Base-by-base conservation (phyloP, 306 rosid genomes). In the Hylodesmum podocarpum region DNA sequence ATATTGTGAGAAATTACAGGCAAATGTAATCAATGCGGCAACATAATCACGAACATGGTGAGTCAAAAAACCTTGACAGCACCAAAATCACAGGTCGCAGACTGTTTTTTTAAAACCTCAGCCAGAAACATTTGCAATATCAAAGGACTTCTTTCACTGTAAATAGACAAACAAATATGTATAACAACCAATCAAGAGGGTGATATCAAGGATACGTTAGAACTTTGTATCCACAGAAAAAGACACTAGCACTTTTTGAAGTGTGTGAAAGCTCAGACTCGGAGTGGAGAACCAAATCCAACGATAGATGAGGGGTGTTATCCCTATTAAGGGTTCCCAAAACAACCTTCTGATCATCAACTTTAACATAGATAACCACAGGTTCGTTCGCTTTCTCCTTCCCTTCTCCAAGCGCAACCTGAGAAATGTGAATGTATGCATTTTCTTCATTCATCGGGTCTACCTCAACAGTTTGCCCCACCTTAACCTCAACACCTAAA, bases 401-500 rank as follows among this genome's bases (percentile, higher is more conserved):
- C 2, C 71, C 36, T 78, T 90, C 93, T 1, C 96, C 94, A 19
- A 94, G 83, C 10, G 87, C 78, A n/a, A 90, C 92, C 96, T 95
- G 97, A n/a, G 99, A 89, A 34, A 95, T 80, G 76, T 95, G 99
- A 3, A 92, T 37, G 50, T 76, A 66, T 16, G 39, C 78, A 4
- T 7, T 55, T 2, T 5, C 4, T 2, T 11, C 2, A 4, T 15
- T 75, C 0, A 28, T 70, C 4, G 91, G 95, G 7, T 61, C 54
- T 3, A 90, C 89, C 4, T 53, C 82, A 8, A 89, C 59, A 13
- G 89, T 44, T 59, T 84, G 77, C 34, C 97, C 97, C 3, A 82
- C 86, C 85, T 89, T 92, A 31, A 92, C 96, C 89, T 95, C 99
- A 81, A 88, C 87, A 64, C 99, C 99, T 94, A 24, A 62, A 73